Conservation (phyloP, 345 rosid genomes). For the Lepidium aucheri region DNA sequence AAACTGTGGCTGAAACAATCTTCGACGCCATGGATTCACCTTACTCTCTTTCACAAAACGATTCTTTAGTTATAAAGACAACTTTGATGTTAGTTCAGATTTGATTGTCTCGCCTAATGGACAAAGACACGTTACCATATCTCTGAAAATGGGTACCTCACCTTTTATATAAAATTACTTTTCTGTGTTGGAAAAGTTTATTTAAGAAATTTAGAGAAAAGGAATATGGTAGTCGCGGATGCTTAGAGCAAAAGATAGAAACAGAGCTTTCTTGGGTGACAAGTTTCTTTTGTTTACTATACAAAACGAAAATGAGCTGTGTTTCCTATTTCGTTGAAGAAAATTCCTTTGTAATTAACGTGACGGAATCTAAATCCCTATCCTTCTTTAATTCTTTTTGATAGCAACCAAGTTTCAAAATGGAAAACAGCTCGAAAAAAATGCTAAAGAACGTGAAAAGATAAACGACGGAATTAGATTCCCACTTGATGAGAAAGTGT, state of each 20-base stretch:
- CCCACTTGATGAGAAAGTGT: conserved; percentile 13
- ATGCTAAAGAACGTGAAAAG: conserved; percentile 16
- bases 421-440: conserved; percentile 23
- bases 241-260: conserved; percentile 3
- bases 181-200: not conserved
- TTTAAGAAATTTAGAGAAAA: not conserved
- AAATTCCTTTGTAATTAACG: not conserved
- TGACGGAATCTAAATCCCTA: not conserved
- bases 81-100: conserved; percentile 19
- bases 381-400: not conserved
- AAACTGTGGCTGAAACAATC: conserved; percentile 49
- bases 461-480: conserved; percentile 3
- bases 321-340: not conserved
- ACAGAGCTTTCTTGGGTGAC: conserved; percentile 4
- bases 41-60: conserved; percentile 11
- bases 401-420: not conserved
- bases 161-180: conserved; percentile 5
- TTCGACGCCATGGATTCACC: conserved; percentile 70
- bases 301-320: not conserved
- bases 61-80: conserved; percentile 12
- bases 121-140: conserved; percentile 36
- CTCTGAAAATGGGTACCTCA: conserved; percentile 27
- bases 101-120: conserved; percentile 23
- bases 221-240: not conserved
- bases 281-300: not conserved